These are phyloP conservation scores for Nicotiana noctiflora DNA, from an alignment of 257 asterid species.

Conservation along the genomic window DNA sequence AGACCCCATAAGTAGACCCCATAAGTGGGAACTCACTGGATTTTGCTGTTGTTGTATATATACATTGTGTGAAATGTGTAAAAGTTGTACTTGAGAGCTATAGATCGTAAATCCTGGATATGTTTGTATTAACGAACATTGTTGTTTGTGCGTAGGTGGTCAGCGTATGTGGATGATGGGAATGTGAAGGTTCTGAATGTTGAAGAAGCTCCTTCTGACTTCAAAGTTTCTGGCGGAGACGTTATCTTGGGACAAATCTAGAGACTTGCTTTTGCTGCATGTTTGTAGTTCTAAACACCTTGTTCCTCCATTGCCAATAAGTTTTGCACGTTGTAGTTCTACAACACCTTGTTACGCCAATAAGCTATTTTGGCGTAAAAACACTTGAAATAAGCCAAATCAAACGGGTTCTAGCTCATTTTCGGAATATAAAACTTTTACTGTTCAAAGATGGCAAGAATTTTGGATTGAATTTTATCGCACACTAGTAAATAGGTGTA, in stretches of 20 bases:
- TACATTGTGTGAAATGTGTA: neutral
- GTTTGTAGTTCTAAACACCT: no score
- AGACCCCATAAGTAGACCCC: no score
- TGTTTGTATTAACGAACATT: neutral
- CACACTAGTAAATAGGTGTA: no score
- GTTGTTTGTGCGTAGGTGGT: conserved; percentile 54
- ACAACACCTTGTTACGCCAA: neutral
- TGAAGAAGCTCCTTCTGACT: conserved; percentile 78
- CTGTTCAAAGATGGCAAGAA: neutral
- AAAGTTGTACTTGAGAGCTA: neutral
- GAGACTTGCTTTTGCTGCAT: conserved; percentile 2
- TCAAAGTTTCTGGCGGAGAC: conserved; percentile 86
- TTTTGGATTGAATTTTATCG: neutral
- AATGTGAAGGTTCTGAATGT: conserved; percentile 70
- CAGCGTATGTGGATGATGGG: conserved; percentile 88
- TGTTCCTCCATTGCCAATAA: neutral
- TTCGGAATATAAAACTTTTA: neutral
- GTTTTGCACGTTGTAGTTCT: neutral
- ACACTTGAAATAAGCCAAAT: no score
- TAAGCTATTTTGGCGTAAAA: neutral
- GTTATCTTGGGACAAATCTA: conserved; percentile 72
- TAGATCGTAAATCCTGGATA: neutral
- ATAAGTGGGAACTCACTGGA: no score
- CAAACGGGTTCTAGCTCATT: no score
- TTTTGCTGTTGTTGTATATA: no score